Evolutionary conservation across 2,329 filamentous ascomycete species (phyloP), one percentile per base, ranked within the genome.

Genomic region (Talaromyces sp.): DNA sequence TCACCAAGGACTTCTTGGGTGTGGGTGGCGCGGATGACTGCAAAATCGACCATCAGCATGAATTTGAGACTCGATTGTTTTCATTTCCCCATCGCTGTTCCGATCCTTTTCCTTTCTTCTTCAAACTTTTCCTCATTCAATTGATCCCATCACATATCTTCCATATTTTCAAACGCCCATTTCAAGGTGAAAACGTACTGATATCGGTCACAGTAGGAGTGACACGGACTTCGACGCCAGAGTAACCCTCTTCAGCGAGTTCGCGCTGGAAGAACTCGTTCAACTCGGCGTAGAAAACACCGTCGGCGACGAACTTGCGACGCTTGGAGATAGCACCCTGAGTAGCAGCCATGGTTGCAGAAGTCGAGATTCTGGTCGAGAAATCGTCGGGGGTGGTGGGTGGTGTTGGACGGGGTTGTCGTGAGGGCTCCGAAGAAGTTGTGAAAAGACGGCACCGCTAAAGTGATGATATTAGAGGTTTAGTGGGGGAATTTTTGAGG

Each of bases 191-290:
- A 68, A 70, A 80, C 82, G 72, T 83, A 85, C 83, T 98, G 89
- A 98, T 98, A 86, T 98, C 95, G 87, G 95, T 99, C 81, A 99
- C 95, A 83, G 95, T 99, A 75, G 95, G 95, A 77, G 95, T 99
- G 77, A 99, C 95, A 87, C 96, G 92, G 86, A 99, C 95, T 87
- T 99, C 96, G 83, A 99, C 95, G 82, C 95, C 95, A 66, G 95
- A 99, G 90, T 99, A 99, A 78, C 95, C 95, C 87, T 99, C 96
- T 90, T 99, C 95, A 81, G 95, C 95, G 82, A 99, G 88, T 87
- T 99, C 95, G 84, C 95, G 94, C 89, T 98, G 95, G 92, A 99
- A 99, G 91, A 99, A 99, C 87, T 99, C 95, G 90, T 99, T 99
- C 84, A 99, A 87, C 87, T 99, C 95, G 87, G 95, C 95, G 85